Percentiles rank a stretch among this genome's conserved stretches.
Conservation (phyloP, 2,329 filamentous ascomycete genomes). For the Purpureocillium takamizusanense region DNA sequence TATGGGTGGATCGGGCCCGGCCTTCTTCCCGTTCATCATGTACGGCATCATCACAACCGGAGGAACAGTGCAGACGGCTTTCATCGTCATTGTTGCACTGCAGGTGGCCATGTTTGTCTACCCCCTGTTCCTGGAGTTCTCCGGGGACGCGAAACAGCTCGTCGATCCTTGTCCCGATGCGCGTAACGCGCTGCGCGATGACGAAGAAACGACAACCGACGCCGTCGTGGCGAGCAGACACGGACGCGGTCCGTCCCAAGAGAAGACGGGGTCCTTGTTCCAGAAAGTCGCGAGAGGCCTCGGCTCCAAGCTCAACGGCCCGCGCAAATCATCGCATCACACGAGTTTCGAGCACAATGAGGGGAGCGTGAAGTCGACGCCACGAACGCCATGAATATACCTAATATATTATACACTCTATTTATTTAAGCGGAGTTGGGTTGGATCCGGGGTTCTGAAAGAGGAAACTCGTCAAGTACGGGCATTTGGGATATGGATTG, state of each 20-base stretch:
- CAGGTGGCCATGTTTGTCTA: slow-evolving; percentile 37
- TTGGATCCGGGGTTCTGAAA: too few relatives aligned
- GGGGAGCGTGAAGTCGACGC: slow-evolving; percentile 9
- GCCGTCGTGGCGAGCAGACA: slow-evolving; percentile 9
- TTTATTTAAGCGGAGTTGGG: too few relatives aligned
- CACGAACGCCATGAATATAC: slow-evolving; percentile 5
- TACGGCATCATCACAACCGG: slow-evolving; percentile 54
- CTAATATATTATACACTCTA: too few relatives aligned
- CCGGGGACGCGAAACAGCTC: slow-evolving; percentile 35
- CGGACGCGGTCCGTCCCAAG: slow-evolving; percentile 6
- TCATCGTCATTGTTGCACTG: slow-evolving; percentile 51
- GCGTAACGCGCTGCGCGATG: slow-evolving; percentile 9
- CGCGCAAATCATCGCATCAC: slow-evolving; percentile 20
- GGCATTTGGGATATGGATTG: not conserved
- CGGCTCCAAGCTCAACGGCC: slow-evolving; percentile 14
- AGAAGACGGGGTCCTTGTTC: slow-evolving; percentile 14
- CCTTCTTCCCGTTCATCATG: slow-evolving; percentile 65
- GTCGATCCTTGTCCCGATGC: slow-evolving; percentile 24
- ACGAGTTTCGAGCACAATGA: slow-evolving; percentile 19
- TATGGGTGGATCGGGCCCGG: slow-evolving; percentile 64
- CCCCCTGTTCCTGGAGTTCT: slow-evolving; percentile 37
- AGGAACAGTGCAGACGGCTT: slow-evolving; percentile 54
- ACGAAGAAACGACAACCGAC: slow-evolving; percentile 9
- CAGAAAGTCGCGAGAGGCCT: slow-evolving; percentile 15
- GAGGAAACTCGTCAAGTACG: too few relatives aligned